Percentiles rank a stretch among this genome's conserved stretches.
Evolutionary conservation across 495 filamentous ascomycete genomes (phyloP).

Genomic region (Penicillium antarcticum): DNA sequence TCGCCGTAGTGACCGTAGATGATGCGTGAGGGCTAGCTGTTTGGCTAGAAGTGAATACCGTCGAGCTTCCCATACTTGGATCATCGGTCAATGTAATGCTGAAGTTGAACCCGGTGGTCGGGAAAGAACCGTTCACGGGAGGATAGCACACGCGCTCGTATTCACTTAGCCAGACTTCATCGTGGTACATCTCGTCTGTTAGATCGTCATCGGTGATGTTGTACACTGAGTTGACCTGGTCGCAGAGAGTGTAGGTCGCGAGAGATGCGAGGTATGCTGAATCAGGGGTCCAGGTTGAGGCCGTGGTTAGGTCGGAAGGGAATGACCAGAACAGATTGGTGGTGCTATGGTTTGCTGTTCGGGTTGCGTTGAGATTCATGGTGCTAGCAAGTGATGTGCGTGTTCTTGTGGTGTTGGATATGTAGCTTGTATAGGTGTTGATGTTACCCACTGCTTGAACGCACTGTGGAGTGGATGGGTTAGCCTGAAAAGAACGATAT

Average conservation of each 20-base stretch:
- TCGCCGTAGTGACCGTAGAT: slow-evolving; percentile 1
- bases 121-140: background rate
- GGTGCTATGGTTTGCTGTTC: slow-evolving; percentile 4
- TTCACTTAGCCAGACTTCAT: slow-evolving; percentile 2
- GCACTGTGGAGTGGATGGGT: background rate
- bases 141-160: slow-evolving; percentile 1
- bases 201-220: slow-evolving; percentile 1
- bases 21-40: background rate
- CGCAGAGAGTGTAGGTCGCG: slow-evolving; percentile 2
- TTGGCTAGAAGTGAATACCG: slow-evolving; percentile 1
- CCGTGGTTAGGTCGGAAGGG: background rate
- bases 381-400: background rate
- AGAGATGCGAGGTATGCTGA: background rate
- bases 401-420: background rate
- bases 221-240: slow-evolving; percentile 1
- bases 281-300: background rate
- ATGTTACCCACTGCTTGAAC: slow-evolving; percentile 7
- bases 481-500: background rate
- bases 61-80: background rate
- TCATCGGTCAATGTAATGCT: slow-evolving; percentile 1
- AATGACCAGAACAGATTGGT: background rate
- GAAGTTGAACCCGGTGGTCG: slow-evolving; percentile 1
- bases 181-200: background rate
- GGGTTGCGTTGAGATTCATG: slow-evolving; percentile 5
- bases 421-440: slow-evolving; percentile 2